These are phyloP conservation scores for Hibiscus syriacus DNA, from an alignment of 345 rosid genomes.

Conservation along the genomic window DNA sequence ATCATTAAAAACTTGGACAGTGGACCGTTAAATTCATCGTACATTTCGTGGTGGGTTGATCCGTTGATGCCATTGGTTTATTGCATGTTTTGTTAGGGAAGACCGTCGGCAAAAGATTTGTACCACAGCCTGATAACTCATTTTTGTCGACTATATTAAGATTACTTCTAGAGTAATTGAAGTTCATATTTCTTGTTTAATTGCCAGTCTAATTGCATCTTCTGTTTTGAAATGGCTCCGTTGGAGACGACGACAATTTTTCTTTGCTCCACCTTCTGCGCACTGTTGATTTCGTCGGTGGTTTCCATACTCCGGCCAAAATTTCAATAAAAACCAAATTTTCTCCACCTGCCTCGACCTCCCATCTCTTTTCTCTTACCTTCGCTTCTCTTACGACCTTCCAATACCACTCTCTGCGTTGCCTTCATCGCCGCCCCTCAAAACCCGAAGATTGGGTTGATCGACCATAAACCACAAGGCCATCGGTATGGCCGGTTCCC, in stretches of 20 bases:
- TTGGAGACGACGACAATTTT: conserved; percentile 3
- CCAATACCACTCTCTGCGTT: conserved; percentile 55
- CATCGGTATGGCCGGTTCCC: conserved; percentile 66
- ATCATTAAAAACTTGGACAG: too few relatives aligned
- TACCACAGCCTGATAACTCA: too few relatives aligned
- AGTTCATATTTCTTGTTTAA: neutral
- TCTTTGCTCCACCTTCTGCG: conserved; percentile 6
- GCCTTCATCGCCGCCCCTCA: conserved; percentile 62
- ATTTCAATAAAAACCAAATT: conserved; percentile 28
- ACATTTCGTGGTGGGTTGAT: too few relatives aligned
- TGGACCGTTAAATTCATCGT: too few relatives aligned
- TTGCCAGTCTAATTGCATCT: neutral
- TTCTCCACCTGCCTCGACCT: conserved; percentile 61
- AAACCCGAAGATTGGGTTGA: conserved; percentile 50
- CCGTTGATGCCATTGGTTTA: too few relatives aligned
- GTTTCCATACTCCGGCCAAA: conserved; percentile 58
- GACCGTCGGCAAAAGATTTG: too few relatives aligned
- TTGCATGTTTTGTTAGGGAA: too few relatives aligned
- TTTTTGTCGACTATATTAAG: neutral
- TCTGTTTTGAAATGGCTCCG: neutral
- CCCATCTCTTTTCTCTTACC: conserved; percentile 52
- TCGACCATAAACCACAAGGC: conserved; percentile 70
- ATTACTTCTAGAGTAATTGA: neutral
- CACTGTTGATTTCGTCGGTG: conserved; percentile 30
- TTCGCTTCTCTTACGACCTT: conserved; percentile 71